Evolutionary conservation across 2,329 filamentous ascomycete genomes (phyloP).

Genomic region (Fusarium dlaminii): DNA sequence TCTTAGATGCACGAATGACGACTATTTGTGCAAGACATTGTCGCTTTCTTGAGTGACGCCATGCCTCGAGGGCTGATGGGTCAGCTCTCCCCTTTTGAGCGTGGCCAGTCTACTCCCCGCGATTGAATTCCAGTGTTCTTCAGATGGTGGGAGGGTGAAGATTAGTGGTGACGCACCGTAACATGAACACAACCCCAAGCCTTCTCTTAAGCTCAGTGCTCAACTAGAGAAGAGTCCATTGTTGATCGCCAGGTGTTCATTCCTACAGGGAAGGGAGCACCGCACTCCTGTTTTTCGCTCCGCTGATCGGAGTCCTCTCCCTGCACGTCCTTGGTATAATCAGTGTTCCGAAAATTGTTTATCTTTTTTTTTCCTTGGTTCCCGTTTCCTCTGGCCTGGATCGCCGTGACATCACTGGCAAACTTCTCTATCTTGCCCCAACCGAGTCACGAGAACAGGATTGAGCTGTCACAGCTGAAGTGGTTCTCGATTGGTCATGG

Average conservation of each 20-base stretch:
- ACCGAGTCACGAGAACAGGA: constrained; percentile 26
- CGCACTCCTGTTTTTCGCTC: constrained; percentile 5
- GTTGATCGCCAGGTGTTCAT: constrained; percentile 23
- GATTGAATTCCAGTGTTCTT: constrained; percentile 28
- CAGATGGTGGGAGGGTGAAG: constrained; percentile 31
- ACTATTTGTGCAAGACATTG: constrained; percentile 22
- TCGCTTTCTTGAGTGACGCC: constrained; percentile 27
- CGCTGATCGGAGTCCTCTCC: constrained; percentile 3
- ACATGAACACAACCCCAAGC: constrained; percentile 11
- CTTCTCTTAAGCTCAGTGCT: neutral
- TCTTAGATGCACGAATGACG: constrained; percentile 22
- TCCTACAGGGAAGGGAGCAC: neutral
- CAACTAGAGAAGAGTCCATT: neutral
- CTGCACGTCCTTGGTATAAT: neutral
- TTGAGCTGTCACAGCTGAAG: constrained; percentile 28
- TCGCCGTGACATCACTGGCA: constrained; percentile 52
- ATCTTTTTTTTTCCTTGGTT: constrained; percentile 13
- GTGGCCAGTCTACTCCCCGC: constrained; percentile 11
- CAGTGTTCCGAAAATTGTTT: neutral
- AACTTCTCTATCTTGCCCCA: constrained; percentile 4
- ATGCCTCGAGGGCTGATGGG: constrained; percentile 16
- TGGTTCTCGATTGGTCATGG: constrained; percentile 25
- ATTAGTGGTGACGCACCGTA: constrained; percentile 29
- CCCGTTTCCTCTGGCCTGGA: constrained; percentile 46
- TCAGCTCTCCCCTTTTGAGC: constrained; percentile 26